phyloP scores from a whole-genome alignment of 176 grass and related monocot genomes.

The Coix lacrymajobi region DNA sequence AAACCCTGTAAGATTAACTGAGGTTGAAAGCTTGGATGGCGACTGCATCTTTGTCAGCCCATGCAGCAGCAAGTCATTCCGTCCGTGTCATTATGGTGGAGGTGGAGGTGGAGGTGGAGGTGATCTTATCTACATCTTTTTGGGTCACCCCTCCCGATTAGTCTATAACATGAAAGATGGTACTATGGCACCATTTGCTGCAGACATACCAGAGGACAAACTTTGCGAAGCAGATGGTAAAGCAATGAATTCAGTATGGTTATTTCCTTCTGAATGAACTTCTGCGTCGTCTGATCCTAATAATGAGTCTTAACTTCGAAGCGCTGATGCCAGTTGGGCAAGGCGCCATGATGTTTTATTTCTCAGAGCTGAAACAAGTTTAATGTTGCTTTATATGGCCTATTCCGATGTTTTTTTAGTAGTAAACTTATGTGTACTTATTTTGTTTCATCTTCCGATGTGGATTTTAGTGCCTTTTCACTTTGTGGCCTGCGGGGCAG shows the following conservation, averaged over 20 bases:
- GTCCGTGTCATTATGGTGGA: neutral
- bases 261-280: neutral
- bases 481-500: neutral
- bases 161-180: constrained; percentile 25
- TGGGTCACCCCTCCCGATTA: neutral
- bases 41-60: neutral
- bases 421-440: neutral
- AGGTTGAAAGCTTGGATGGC: neutral
- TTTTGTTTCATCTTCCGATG: too few relatives aligned
- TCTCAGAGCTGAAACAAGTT: neutral
- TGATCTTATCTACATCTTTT: neutral
- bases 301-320: too few relatives aligned
- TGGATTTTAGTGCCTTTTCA: neutral
- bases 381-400: neutral
- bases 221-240: neutral
- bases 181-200: neutral
- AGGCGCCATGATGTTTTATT: neutral
- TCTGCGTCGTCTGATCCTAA: neutral
- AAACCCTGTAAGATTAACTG: constrained; percentile 5
- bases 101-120: neutral
- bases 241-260: neutral
- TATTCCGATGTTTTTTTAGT: neutral
- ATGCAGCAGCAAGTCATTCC: neutral
- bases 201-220: neutral
- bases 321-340: neutral